These are phyloP conservation scores for Oryza australiensis DNA, from an alignment of 176 grass and related monocot species.

Conservation along the genomic window DNA sequence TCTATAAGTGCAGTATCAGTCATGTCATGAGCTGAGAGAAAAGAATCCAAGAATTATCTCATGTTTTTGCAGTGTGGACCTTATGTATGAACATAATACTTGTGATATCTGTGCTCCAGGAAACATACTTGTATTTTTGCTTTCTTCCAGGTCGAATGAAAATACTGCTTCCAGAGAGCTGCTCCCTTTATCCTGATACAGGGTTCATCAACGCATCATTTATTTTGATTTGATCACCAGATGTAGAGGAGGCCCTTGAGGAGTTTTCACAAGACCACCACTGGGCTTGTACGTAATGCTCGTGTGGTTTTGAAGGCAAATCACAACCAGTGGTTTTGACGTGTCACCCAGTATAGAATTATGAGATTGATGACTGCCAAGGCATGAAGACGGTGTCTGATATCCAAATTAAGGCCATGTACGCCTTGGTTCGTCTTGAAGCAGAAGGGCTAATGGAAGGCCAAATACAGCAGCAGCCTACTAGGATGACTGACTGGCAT, in stretches of 20 bases:
- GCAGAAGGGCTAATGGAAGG: neutral
- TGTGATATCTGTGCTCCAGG: neutral
- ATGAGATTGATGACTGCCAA: neutral
- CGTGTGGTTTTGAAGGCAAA: neutral
- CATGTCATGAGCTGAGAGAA: conserved; percentile 4
- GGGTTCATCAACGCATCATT: conserved; percentile 1
- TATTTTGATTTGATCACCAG: neutral
- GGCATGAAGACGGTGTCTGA: conserved; percentile 3
- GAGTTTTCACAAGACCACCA: neutral
- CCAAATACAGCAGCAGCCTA: neutral
- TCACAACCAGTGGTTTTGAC: conserved; percentile 1
- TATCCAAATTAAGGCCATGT: neutral
- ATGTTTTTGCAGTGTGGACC: neutral
- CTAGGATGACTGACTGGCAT: neutral
- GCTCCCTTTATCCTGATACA: neutral
- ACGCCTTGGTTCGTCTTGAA: neutral
- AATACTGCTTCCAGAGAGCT: neutral
- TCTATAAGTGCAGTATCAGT: neutral
- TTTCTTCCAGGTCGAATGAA: neutral
- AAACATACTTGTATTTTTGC: neutral
- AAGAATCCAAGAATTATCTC: neutral
- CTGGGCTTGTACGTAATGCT: neutral
- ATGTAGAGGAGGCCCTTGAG: neutral
- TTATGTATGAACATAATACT: neutral
- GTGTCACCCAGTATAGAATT: conserved; percentile 3